A percentile compares a stretch with the other conserved stretches of the same genome.
phyloP scores from a whole-genome alignment of 148 eudicot species.

The Silene conica region DNA sequence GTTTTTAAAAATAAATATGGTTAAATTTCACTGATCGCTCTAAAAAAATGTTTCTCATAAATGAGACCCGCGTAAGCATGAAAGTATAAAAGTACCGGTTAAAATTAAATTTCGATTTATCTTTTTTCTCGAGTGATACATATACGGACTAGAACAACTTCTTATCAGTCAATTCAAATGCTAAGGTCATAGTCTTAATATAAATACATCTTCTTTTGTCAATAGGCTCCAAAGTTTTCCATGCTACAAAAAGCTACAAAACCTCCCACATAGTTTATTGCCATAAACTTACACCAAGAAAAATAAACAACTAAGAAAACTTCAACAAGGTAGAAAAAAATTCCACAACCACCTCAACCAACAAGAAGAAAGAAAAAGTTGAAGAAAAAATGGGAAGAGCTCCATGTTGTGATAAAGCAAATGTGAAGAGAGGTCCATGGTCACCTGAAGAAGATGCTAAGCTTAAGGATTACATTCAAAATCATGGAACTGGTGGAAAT shows the following conservation, averaged over 20 bases:
- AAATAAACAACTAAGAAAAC: not conserved
- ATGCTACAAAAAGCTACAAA: slow-evolving; percentile 18
- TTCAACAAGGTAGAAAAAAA: not conserved
- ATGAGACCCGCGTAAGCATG: too few relatives aligned
- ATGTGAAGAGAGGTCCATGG: slow-evolving; percentile 92
- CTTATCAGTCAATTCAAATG: too few relatives aligned
- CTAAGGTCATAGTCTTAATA: not conserved
- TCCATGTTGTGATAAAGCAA: slow-evolving; percentile 84
- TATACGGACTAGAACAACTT: too few relatives aligned
- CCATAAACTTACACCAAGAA: not conserved
- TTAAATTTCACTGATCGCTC: too few relatives aligned
- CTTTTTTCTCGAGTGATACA: too few relatives aligned
- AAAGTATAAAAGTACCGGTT: too few relatives aligned
- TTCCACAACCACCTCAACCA: not conserved
- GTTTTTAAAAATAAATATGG: too few relatives aligned
- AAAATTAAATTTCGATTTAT: too few relatives aligned
- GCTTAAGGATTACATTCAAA: slow-evolving; percentile 61
- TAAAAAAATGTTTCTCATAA: too few relatives aligned
- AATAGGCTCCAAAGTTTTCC: slow-evolving; percentile 22
- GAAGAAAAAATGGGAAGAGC: slow-evolving; percentile 68
- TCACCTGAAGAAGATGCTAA: slow-evolving; percentile 81
- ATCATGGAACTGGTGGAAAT: slow-evolving; percentile 60
- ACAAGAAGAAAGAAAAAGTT: not conserved
- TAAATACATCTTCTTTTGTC: slow-evolving; percentile 23
- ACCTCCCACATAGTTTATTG: not conserved